Evolutionary conservation across 805 yeast genomes (phyloP).

Genomic region (Diddensiella santjacobensis): DNA sequence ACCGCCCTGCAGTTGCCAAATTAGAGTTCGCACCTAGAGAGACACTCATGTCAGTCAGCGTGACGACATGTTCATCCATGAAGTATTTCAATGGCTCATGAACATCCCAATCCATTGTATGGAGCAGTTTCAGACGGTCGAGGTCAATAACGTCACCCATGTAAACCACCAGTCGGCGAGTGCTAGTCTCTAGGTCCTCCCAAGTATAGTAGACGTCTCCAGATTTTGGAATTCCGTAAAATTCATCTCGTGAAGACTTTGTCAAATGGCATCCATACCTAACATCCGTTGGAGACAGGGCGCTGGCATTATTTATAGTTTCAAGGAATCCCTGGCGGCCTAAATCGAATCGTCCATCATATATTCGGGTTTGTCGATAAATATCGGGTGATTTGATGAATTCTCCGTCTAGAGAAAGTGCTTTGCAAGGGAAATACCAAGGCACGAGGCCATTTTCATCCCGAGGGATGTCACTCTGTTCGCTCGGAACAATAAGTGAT

Average conservation of each 20-base stretch:
- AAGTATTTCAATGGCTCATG: slow-evolving; percentile 50
- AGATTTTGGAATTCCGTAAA: slow-evolving; percentile 49
- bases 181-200: slow-evolving; percentile 60
- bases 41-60: slow-evolving; percentile 15
- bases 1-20: slow-evolving; percentile 57
- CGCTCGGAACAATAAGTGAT: slow-evolving; percentile 1
- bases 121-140: slow-evolving; percentile 65
- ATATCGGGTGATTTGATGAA: not conserved
- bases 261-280: slow-evolving; percentile 84
- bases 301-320: not conserved
- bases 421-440: slow-evolving; percentile 85
- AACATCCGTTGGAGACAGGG: slow-evolving; percentile 21
- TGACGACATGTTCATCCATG: slow-evolving; percentile 40
- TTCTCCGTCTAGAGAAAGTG: slow-evolving; percentile 38
- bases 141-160: slow-evolving; percentile 76
- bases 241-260: slow-evolving; percentile 53
- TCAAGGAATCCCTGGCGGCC: not conserved
- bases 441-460: slow-evolving; percentile 52
- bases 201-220: slow-evolving; percentile 77
- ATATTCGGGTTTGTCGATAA: not conserved
- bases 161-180: slow-evolving; percentile 65
- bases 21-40: slow-evolving; percentile 17
- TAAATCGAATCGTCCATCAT: not conserved
- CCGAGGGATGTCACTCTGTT: slow-evolving; percentile 48
- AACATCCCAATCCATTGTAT: slow-evolving; percentile 44